Evolutionary conservation across 768 basidiomycete species (phyloP).

Genomic region (Mycena sanguinolenta): DNA sequence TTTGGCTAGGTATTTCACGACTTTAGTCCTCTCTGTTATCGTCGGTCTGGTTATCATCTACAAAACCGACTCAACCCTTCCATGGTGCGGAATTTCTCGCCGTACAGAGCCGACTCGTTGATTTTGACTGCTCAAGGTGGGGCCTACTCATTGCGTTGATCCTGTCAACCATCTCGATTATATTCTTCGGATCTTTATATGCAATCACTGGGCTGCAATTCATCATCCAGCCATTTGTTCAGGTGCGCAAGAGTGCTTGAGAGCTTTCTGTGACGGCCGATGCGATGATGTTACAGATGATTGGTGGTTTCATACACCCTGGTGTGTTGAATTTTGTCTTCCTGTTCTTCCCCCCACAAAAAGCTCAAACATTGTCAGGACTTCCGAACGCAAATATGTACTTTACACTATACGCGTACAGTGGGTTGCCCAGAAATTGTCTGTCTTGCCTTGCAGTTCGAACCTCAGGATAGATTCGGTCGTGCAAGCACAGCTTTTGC

Average conservation of each 20-base stretch:
- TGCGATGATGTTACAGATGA: conserved; percentile 58
- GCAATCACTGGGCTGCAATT: conserved; percentile 62
- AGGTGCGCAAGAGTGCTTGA: conserved; percentile 47
- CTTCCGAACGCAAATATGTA: conserved; percentile 69
- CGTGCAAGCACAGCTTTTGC: conserved; percentile 57
- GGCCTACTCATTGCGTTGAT: conserved; percentile 60
- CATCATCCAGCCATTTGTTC: conserved; percentile 63
- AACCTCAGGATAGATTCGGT: conserved; percentile 52
- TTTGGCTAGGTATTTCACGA: conserved; percentile 45
- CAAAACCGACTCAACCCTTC: conserved; percentile 61
- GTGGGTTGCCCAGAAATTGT: conserved; percentile 42
- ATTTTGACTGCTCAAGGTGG: conserved; percentile 53
- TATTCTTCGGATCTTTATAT: conserved; percentile 60
- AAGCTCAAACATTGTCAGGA: too few relatives aligned
- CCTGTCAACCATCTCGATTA: conserved; percentile 58
- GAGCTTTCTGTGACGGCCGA: background rate
- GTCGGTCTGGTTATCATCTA: conserved; percentile 59
- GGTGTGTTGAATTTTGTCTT: too few relatives aligned
- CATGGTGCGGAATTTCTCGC: conserved; percentile 50
- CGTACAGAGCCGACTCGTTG: background rate
- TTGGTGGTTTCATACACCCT: conserved; percentile 69
- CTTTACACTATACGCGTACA: conserved; percentile 64
- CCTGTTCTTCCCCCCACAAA: too few relatives aligned
- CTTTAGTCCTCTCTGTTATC: conserved; percentile 58
- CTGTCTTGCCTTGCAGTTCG: background rate